Conservation (phyloP, 2,329 filamentous ascomycete genomes). For the Fusarium falciforme region DNA sequence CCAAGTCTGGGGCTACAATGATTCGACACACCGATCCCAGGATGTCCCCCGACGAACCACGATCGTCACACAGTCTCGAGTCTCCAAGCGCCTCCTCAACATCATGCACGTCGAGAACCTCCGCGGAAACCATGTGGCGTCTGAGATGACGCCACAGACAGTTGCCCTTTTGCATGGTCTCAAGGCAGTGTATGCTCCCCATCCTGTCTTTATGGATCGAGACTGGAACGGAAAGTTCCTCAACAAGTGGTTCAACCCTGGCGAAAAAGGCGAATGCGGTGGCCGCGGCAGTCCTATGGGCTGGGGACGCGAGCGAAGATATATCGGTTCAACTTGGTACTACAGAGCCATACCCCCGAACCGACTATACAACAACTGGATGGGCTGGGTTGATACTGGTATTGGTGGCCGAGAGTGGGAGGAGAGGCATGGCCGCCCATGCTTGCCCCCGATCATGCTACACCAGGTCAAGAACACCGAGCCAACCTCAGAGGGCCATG, state of each 20-base stretch:
- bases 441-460: slow-evolving; percentile 68
- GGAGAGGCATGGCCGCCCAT: slow-evolving; percentile 64
- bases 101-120: slow-evolving; percentile 83
- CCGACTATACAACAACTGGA: slow-evolving; percentile 71
- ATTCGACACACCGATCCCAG: slow-evolving; percentile 59
- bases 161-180: slow-evolving; percentile 81
- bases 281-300: slow-evolving; percentile 68
- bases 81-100: slow-evolving; percentile 77
- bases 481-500: slow-evolving; percentile 59
- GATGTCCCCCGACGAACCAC: slow-evolving; percentile 78
- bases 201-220: slow-evolving; percentile 83
- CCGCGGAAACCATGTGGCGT: slow-evolving; percentile 79
- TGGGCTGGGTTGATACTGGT: slow-evolving; percentile 67
- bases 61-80: slow-evolving; percentile 81
- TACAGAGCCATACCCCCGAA: slow-evolving; percentile 68
- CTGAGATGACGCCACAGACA: slow-evolving; percentile 83
- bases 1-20: slow-evolving; percentile 75
- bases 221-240: slow-evolving; percentile 71
- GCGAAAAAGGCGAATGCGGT: slow-evolving; percentile 64
- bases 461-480: slow-evolving; percentile 70
- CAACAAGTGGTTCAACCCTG: slow-evolving; percentile 70
- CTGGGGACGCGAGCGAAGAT: slow-evolving; percentile 68
- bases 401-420: slow-evolving; percentile 69
- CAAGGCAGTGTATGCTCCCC: slow-evolving; percentile 82
- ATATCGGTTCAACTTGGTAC: slow-evolving; percentile 71